Evolutionary conservation across 768 basidiomycete genomes (phyloP).

Genomic region (Lactarius hengduanensis): DNA sequence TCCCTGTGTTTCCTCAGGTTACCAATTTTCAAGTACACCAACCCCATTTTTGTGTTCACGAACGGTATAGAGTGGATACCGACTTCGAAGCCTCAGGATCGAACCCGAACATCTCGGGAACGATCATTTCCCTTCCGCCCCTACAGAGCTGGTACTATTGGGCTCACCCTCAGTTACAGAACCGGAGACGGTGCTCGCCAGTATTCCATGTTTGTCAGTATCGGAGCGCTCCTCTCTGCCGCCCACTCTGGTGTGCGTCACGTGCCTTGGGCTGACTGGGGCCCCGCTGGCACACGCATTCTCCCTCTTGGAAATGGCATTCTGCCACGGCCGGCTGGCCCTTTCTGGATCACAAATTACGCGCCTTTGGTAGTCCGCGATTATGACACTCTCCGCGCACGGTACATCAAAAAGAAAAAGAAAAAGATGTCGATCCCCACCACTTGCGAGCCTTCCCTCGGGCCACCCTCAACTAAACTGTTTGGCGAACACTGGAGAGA

Average conservation of each 20-base stretch:
- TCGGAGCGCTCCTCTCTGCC: slow-evolving; percentile 2
- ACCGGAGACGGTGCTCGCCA: not conserved
- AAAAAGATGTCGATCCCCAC: not conserved
- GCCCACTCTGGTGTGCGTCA: not conserved
- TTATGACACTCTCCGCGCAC: slow-evolving; percentile 10
- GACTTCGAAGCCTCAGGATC: too few relatives aligned
- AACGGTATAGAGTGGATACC: too few relatives aligned
- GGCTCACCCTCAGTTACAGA: not conserved
- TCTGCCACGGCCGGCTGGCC: slow-evolving; percentile 13
- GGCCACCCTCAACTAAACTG: slow-evolving; percentile 5
- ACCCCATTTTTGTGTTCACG: too few relatives aligned
- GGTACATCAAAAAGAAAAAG: not conserved
- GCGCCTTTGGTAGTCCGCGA: slow-evolving; percentile 19
- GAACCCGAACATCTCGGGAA: too few relatives aligned
- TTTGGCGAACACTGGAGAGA: slow-evolving; percentile 2
- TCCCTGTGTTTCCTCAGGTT: too few relatives aligned
- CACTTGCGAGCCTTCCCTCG: not conserved
- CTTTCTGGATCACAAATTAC: slow-evolving; percentile 14
- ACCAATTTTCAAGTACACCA: too few relatives aligned
- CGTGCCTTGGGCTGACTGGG: slow-evolving; percentile 15
- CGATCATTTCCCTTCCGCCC: too few relatives aligned
- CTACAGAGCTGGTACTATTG: too few relatives aligned
- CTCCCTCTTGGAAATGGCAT: not conserved
- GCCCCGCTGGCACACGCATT: slow-evolving; percentile 15
- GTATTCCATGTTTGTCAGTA: slow-evolving; percentile 12